Conservation (phyloP, 169 alveolate genomes). For the Miamiensis avidus region DNA sequence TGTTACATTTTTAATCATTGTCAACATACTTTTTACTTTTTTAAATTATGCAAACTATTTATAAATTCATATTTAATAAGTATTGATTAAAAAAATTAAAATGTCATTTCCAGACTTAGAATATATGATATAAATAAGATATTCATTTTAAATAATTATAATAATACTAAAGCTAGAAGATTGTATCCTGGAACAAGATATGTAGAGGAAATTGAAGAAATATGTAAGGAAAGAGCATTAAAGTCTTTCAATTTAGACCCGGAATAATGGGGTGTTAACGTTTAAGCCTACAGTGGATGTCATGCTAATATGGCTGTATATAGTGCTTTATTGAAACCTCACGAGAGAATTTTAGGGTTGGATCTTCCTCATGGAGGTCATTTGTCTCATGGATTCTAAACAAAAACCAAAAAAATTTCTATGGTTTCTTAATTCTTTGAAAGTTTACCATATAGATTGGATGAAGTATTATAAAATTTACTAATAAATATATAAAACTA, state of each 20-base stretch:
- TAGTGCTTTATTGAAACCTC: constrained; percentile 94
- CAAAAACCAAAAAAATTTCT: constrained; percentile 81
- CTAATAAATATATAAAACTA: not conserved
- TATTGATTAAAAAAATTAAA: not conserved
- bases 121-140: too few relatives aligned
- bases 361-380: constrained; percentile 97
- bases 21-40: not conserved
- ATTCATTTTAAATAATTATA: constrained; percentile 31
- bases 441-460: constrained; percentile 90
- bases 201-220: constrained; percentile 58
- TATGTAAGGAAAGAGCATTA: constrained; percentile 91
- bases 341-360: constrained; percentile 96
- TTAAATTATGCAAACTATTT: not conserved
- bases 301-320: constrained; percentile 97
- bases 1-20: not conserved
- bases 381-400: constrained; percentile 74
- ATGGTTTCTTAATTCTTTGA: constrained; percentile 95
- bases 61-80: not conserved
- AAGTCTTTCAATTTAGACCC: constrained; percentile 91
- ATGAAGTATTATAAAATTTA: constrained; percentile 41
- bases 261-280: constrained; percentile 98
- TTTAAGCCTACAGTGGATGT: constrained; percentile 96
- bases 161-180: constrained; percentile 80
- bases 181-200: constrained; percentile 82
- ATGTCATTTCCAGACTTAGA: too few relatives aligned